Percentiles rank a stretch among this genome's conserved stretches.
phyloP scores from a whole-genome alignment of 2,329 filamentous ascomycete species.

The Fusarium scirpi region DNA sequence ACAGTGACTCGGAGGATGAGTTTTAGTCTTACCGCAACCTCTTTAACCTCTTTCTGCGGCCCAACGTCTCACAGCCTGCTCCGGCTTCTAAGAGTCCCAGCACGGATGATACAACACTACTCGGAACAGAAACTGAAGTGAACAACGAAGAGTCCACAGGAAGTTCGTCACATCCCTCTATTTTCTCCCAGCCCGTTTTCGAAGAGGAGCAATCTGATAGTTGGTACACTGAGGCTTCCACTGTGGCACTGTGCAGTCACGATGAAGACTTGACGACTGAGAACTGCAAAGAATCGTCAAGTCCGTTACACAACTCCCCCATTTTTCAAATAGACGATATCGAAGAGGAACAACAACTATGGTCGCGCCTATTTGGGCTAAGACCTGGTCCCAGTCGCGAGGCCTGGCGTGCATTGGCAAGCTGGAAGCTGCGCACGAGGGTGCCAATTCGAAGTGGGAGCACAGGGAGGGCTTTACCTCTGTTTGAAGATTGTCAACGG shows the following conservation, averaged over 20 bases:
- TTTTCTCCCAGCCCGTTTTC: neutral
- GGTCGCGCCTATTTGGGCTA: neutral
- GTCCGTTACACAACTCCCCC: neutral
- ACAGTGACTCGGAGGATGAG: conserved; percentile 80
- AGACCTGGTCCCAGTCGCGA: neutral
- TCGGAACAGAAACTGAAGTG: neutral
- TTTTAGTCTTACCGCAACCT: conserved; percentile 49
- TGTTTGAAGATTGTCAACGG: conserved; percentile 1
- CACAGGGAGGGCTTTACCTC: neutral
- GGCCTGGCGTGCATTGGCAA: neutral
- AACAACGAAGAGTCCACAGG: neutral
- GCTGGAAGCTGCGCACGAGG: neutral
- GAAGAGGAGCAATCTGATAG: neutral
- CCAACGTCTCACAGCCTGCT: neutral
- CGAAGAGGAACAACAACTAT: neutral
- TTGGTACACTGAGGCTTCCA: neutral
- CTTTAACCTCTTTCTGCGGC: conserved; percentile 8
- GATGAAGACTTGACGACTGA: neutral
- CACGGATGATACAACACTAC: neutral
- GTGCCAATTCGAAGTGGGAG: neutral
- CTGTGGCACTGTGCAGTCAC: neutral
- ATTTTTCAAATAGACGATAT: neutral
- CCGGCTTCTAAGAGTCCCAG: neutral
- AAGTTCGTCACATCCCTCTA: neutral
- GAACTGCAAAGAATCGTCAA: neutral